phyloP scores from a whole-genome alignment of 1,284 basidiomycete genomes.

The Microbotryum silenes-acaulis region DNA sequence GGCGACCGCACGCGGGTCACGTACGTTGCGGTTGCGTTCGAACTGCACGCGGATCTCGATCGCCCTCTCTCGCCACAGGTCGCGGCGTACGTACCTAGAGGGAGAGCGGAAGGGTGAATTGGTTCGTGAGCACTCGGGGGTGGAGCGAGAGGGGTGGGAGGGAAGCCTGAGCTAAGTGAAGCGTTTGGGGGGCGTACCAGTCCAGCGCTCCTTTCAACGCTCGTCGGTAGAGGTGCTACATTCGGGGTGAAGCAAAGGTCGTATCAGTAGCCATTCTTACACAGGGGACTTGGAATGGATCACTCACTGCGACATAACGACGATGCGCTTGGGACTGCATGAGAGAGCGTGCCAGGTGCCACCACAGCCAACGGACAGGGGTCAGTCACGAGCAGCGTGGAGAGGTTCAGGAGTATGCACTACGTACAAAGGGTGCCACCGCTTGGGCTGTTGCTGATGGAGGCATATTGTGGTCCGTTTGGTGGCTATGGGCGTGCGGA shows the following conservation, averaged over 20 bases:
- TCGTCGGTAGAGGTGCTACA: slow-evolving; percentile 37
- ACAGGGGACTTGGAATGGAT: too few species aligned
- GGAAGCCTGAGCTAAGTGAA: background rate
- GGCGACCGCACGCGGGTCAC: slow-evolving; percentile 37
- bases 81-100: slow-evolving; percentile 34
- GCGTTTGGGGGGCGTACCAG: slow-evolving; percentile 27
- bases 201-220: slow-evolving; percentile 38
- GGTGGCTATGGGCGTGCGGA: too few species aligned
- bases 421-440: slow-evolving; percentile 26
- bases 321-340: slow-evolving; percentile 34
- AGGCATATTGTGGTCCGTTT: too few species aligned
- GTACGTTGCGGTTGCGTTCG: slow-evolving; percentile 37
- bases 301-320: slow-evolving; percentile 36
- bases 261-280: background rate
- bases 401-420: rapidly evolving
- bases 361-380: background rate
- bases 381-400: too few species aligned
- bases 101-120: background rate
- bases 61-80: slow-evolving; percentile 36
- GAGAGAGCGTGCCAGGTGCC: background rate
- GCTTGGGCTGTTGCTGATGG: slow-evolving; percentile 10
- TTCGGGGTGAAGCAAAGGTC: background rate
- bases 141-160: background rate
- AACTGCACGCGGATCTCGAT: slow-evolving; percentile 39
- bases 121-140: background rate